phyloP scores from a whole-genome alignment of 139 green algal genomes.

The Eudorina sp. region DNA sequence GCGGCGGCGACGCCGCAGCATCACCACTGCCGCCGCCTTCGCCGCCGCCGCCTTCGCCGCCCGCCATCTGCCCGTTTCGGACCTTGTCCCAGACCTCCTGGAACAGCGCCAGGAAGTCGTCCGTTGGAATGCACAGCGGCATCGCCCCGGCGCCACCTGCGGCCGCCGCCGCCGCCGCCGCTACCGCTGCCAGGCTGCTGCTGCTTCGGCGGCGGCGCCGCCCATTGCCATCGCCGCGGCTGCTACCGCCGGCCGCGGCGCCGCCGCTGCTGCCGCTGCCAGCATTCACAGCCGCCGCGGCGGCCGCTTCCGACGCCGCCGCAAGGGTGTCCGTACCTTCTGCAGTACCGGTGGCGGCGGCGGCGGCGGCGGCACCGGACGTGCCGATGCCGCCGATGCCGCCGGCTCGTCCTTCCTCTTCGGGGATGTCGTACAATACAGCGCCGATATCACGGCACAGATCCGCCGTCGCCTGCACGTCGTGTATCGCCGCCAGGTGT shows the following conservation, averaged over 20 bases:
- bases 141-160: background rate
- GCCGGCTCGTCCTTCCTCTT: background rate
- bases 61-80: background rate
- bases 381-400: background rate
- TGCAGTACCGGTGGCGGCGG: background rate
- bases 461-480: constrained; percentile 35
- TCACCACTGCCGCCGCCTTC: background rate
- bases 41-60: background rate
- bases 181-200: background rate
- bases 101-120: constrained; percentile 4
- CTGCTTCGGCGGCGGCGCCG: no score
- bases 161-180: background rate
- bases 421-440: background rate
- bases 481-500: background rate
- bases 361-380: background rate
- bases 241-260: background rate
- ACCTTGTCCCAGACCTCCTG: background rate
- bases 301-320: background rate
- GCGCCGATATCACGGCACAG: constrained; percentile 1
- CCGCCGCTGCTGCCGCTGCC: background rate
- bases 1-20: background rate
- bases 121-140: background rate
- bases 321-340: no score
- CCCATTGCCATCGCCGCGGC: background rate
- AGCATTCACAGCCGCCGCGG: background rate